Evolutionary conservation across 1,284 basidiomycete species (phyloP).

Genomic region (Mycena sp.): DNA sequence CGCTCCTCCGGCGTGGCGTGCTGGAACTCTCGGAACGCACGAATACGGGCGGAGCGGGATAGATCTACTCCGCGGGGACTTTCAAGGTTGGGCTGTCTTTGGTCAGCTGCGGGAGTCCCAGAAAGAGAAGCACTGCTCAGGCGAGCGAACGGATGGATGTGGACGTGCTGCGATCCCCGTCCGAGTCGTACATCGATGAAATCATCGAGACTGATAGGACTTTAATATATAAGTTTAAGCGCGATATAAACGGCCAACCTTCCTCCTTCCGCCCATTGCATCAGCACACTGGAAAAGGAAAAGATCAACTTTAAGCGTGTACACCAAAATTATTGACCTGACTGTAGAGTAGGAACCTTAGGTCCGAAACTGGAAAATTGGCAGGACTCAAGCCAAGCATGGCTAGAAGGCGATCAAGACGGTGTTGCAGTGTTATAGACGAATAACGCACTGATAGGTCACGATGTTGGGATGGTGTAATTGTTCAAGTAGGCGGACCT

Average conservation of each 20-base stretch:
- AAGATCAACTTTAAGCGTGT: background rate
- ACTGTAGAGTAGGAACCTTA: slow-evolving; percentile 85
- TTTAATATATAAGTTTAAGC: background rate
- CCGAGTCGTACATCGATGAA: slow-evolving; percentile 83
- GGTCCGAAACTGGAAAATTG: slow-evolving; percentile 90
- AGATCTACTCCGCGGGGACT: slow-evolving; percentile 43
- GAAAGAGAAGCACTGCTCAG: slow-evolving; percentile 40
- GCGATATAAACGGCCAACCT: slow-evolving; percentile 45
- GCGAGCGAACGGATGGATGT: slow-evolving; percentile 53
- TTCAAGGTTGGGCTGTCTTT: slow-evolving; percentile 19
- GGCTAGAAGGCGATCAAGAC: slow-evolving; percentile 47
- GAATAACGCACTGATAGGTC: slow-evolving; percentile 77
- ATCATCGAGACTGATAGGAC: slow-evolving; percentile 71
- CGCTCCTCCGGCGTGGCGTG: slow-evolving; percentile 69
- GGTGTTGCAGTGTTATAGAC: background rate
- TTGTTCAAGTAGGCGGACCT: slow-evolving; percentile 87
- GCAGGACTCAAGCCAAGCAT: slow-evolving; percentile 90
- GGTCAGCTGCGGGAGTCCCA: slow-evolving; percentile 18
- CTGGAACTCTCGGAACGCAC: slow-evolving; percentile 77
- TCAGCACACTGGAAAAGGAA: slow-evolving; percentile 74
- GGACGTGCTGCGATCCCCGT: slow-evolving; percentile 54
- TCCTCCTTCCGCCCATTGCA: slow-evolving; percentile 95
- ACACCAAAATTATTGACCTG: slow-evolving; percentile 30
- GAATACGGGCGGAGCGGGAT: slow-evolving; percentile 76
- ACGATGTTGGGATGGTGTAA: slow-evolving; percentile 93